Conservation (phyloP, 1,284 basidiomycete genomes). For the Tilletia horrida region DNA sequence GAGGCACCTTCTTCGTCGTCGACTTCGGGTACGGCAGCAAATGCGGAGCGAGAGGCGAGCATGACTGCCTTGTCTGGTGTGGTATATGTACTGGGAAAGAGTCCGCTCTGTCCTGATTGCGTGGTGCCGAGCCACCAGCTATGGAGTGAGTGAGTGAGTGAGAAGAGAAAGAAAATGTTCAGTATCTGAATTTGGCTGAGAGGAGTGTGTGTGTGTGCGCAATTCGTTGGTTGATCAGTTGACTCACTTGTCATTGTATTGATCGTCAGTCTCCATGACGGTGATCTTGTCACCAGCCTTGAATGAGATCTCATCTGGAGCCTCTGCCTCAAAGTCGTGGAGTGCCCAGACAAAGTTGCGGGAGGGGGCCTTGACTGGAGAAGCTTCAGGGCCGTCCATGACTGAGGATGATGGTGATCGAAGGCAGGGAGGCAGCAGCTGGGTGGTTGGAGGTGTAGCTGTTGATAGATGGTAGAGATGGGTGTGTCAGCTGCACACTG, state of each 20-base stretch:
- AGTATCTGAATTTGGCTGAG: not conserved
- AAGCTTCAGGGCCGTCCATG: not conserved
- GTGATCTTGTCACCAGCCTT: slow-evolving; percentile 79
- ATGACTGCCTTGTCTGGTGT: slow-evolving; percentile 43
- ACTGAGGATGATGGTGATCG: not conserved
- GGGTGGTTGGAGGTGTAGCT: no score
- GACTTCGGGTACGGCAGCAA: slow-evolving; percentile 26
- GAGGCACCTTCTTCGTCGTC: not conserved
- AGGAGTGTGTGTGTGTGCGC: not conserved
- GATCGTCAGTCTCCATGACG: slow-evolving; percentile 87
- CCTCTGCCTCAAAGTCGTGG: slow-evolving; percentile 82
- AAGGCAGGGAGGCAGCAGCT: no score
- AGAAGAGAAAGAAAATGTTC: not conserved
- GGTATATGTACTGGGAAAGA: slow-evolving; percentile 91
- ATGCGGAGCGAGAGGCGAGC: slow-evolving; percentile 25
- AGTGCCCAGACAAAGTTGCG: slow-evolving; percentile 60
- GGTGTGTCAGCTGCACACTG: no score
- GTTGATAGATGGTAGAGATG: no score
- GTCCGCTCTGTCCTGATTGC: slow-evolving; percentile 71
- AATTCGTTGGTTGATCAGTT: not conserved
- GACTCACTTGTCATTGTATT: slow-evolving; percentile 86
- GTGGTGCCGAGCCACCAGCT: slow-evolving; percentile 70
- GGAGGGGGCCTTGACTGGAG: not conserved
- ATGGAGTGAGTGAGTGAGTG: no score
- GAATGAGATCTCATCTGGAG: slow-evolving; percentile 89